Evolutionary conservation across 108 stramenopile genomes (phyloP).

Genomic region (Cyclotella baltica): DNA sequence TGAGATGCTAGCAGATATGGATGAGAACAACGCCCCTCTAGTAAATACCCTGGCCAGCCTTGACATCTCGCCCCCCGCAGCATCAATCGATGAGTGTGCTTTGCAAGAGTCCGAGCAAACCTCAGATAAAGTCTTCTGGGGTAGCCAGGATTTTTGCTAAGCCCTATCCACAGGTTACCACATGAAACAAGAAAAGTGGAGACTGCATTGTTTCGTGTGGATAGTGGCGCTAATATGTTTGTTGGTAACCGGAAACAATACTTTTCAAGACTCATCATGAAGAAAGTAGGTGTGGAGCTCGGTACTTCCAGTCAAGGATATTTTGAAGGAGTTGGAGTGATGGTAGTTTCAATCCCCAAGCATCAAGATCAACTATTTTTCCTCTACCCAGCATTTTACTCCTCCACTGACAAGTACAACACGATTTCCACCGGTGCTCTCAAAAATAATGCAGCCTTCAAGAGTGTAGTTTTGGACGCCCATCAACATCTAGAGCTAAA

Average conservation of each 20-base stretch:
- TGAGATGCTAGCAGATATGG: not conserved
- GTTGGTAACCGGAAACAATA: not conserved
- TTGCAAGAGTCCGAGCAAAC: not conserved
- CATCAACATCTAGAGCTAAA: not conserved
- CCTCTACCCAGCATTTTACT: conserved; percentile 2
- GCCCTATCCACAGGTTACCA: conserved; percentile 18
- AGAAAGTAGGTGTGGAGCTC: conserved; percentile 2
- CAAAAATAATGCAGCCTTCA: not conserved
- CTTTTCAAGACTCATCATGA: conserved; percentile 1
- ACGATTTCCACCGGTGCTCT: conserved; percentile 18
- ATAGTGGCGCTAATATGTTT: conserved; percentile 23
- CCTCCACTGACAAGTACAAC: not conserved
- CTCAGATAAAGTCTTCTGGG: not conserved
- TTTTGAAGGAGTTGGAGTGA: conserved; percentile 11
- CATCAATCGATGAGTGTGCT: too few relatives aligned
- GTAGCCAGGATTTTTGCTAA: conserved; percentile 1
- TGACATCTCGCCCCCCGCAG: not conserved
- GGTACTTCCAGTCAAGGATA: conserved; percentile 3
- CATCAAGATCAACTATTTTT: not conserved
- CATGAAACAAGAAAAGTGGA: not conserved
- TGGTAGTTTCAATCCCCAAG: conserved; percentile 2
- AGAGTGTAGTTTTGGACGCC: not conserved
- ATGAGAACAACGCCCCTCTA: not conserved
- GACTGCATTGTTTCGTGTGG: conserved; percentile 10
- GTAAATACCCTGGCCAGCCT: not conserved